Conservation (phyloP, 768 basidiomycete genomes). For the Kondoa subrosea region DNA sequence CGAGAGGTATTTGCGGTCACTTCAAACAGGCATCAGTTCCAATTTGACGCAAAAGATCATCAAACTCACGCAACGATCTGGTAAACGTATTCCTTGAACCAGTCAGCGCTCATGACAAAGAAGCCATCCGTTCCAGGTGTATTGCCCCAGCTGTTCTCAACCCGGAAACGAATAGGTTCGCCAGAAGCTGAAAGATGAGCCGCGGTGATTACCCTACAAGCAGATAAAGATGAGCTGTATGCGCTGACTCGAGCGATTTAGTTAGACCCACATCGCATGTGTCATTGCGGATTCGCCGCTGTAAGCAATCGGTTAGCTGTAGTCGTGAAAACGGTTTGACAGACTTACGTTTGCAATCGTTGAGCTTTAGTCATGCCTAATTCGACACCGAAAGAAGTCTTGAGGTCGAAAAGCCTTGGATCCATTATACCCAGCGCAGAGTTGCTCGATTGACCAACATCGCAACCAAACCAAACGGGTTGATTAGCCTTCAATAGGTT, state of each 20-base stretch:
- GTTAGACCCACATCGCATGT: no score
- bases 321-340: not conserved
- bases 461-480: constrained; percentile 56
- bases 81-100: constrained; percentile 89
- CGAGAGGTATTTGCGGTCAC: constrained; percentile 37
- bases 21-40: no score
- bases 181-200: constrained; percentile 33
- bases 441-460: constrained; percentile 75
- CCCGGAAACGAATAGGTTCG: constrained; percentile 73
- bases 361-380: constrained; percentile 69
- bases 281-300: constrained; percentile 72
- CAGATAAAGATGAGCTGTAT: no score
- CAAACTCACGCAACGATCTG: constrained; percentile 74
- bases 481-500: constrained; percentile 32
- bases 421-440: constrained; percentile 66
- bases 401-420: constrained; percentile 34
- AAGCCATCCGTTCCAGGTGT: constrained; percentile 9
- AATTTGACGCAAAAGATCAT: no score
- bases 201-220: constrained; percentile 20
- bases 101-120: constrained; percentile 30
- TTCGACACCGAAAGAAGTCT: constrained; percentile 61
- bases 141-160: constrained; percentile 90
- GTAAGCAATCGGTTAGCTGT: not conserved
- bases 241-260: no score
- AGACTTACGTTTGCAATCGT: constrained; percentile 44